phyloP scores from a whole-genome alignment of 2,329 filamentous ascomycete genomes.

The Magnaporthiopsis rhizophila region DNA sequence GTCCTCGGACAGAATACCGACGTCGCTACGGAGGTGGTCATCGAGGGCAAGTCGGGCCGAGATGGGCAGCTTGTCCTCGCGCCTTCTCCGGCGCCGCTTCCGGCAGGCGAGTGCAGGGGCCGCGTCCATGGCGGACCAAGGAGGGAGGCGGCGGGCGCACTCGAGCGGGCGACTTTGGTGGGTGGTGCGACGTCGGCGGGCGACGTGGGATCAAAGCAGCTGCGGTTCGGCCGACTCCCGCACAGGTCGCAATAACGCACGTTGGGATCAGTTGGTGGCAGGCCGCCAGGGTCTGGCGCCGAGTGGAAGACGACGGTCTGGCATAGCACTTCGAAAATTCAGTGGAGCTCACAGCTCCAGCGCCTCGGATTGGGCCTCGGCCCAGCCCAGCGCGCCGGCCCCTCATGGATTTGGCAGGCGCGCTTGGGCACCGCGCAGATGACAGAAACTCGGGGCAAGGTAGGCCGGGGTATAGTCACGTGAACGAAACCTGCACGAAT shows the following conservation, averaged over 20 bases:
- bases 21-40: constrained; percentile 74
- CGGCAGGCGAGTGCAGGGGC: constrained; percentile 13
- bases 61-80: constrained; percentile 65
- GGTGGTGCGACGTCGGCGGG: neutral
- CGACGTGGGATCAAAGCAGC: neutral
- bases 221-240: neutral
- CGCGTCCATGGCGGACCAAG: constrained; percentile 1
- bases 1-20: constrained; percentile 80
- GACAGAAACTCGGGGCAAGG: too few species aligned
- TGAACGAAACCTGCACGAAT: neutral
- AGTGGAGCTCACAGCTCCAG: neutral
- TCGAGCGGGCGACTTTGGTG: neutral
- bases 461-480: neutral
- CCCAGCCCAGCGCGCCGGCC: neutral
- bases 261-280: too few species aligned
- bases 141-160: neutral
- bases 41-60: constrained; percentile 77
- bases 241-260: neutral
- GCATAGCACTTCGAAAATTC: neutral
- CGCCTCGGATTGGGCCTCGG: neutral
- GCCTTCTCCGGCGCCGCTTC: constrained; percentile 43
- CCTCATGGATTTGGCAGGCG: neutral
- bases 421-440: neutral
- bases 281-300: too few species aligned
- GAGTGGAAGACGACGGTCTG: too few species aligned